Base-by-base conservation (phyloP, 768 basidiomycete species). In the Lactarius quietus region DNA sequence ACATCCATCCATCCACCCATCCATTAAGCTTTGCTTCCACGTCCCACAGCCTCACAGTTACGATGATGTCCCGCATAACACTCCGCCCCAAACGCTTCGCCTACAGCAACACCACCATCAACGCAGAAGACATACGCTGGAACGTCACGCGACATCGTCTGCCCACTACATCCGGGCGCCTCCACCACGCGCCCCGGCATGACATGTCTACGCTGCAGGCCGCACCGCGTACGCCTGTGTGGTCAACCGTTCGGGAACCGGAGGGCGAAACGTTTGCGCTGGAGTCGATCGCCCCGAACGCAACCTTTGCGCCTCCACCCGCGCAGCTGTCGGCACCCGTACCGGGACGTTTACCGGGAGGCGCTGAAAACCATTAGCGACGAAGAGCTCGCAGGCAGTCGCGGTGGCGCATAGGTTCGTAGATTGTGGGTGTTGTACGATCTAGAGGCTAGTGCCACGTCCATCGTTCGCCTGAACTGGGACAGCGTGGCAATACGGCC, bases 1-100 rank as follows among this genome's bases (percentile, higher is more conserved):
- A 6, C 29, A 6, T 23, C 45, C 20, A 43, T 9, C 43, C 20
- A 45, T n/a, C n/a, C 14, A 20, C 23, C 26, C 39, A 3, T 35
- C 38, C 31, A 15, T 3, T 6, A 33, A n/a, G 33, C 6, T 35
- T 3, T 61, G 17, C 53, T 23, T 28, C 5, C 23, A 3, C 10
- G 9, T 20, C 3, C 17, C 31, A 1, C 26, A 65, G 64, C 15
- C 23, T 71, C 33, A 70, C 82, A 74, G 84, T 88, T 14, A 78
- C 84, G 0, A 88, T 87, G 84, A 86, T 87, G 81, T 87, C 85
- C 3, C 81, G 87, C 9, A 87, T 88, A 57, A 87, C 86, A 1
- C 79, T 88, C 29, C 84, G 82, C 71, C 77, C 88, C 12, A 54
- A 26, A 14, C 33, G 62, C 3, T 58, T 53, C 23, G 48, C 48